Evolutionary conservation across 2,329 filamentous ascomycete species (phyloP).

Genomic region (Colletotrichum tanaceti): DNA sequence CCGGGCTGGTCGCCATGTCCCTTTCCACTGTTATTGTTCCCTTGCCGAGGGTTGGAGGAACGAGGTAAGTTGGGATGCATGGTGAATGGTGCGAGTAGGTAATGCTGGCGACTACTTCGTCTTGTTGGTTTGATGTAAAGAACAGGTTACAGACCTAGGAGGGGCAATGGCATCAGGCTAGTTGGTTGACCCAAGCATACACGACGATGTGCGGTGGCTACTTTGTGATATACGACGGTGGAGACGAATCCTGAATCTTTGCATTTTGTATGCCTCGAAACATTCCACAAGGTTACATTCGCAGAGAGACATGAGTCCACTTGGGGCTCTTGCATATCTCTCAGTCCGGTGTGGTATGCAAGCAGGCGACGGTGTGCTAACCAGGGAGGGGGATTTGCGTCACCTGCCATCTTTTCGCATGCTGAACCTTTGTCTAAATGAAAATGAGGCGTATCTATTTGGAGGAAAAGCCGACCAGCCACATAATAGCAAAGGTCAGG

Average conservation of each 20-base stretch:
- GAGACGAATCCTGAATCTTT: not conserved
- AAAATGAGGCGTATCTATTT: too few species aligned
- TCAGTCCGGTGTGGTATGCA: not conserved
- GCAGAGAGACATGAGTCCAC: too few species aligned
- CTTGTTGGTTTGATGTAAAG: not conserved
- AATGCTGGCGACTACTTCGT: not conserved
- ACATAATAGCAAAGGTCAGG: not conserved
- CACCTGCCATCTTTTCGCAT: not conserved
- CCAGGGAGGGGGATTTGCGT: not conserved
- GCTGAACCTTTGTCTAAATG: not conserved
- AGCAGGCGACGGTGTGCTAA: not conserved
- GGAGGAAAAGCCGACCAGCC: not conserved
- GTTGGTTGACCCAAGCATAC: too few species aligned
- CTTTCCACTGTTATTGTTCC: too few species aligned
- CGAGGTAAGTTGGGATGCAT: slow-evolving; percentile 12
- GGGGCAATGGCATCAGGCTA: not conserved
- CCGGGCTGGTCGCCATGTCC: not conserved
- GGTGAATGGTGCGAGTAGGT: not conserved
- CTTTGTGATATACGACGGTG: slow-evolving; percentile 12
- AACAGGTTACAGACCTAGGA: too few species aligned
- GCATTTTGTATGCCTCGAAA: too few species aligned
- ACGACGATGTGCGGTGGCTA: not conserved
- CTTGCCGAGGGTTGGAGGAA: not conserved
- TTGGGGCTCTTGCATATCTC: not conserved
- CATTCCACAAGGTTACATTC: not conserved